Evolutionary conservation across 169 alveolate species (phyloP).

Genomic region (Plasmodium vivax): DNA sequence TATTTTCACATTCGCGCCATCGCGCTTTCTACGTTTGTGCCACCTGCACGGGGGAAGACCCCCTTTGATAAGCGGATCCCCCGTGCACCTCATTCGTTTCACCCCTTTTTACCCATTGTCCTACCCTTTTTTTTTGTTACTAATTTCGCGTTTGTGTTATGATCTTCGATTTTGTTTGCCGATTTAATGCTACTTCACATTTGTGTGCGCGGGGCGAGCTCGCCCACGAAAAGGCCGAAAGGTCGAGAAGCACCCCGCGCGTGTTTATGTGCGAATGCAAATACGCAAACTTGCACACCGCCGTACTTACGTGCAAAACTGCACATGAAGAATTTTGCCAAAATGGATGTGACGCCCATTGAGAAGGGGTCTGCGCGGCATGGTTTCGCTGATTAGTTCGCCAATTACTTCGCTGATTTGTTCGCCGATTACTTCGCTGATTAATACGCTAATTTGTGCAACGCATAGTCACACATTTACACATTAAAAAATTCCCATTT

Average conservation of each 20-base stretch:
- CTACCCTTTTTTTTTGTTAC: not conserved
- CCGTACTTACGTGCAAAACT: not conserved
- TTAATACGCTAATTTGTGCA: not conserved
- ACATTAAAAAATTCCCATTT: not conserved
- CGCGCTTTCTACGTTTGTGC: not conserved
- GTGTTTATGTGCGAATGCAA: not conserved
- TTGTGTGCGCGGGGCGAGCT: not conserved
- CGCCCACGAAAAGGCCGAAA: not conserved
- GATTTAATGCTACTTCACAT: not conserved
- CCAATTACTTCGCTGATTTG: no score
- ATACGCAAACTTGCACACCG: not conserved
- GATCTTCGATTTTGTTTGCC: not conserved
- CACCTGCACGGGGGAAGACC: not conserved
- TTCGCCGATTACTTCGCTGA: no score
- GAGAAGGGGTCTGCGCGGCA: not conserved
- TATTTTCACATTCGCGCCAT: no score
- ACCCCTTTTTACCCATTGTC: not conserved
- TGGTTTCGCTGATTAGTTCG: no score
- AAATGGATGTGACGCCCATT: not conserved
- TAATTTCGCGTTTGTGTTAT: not conserved
- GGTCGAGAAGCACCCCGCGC: not conserved
- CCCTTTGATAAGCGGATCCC: not conserved
- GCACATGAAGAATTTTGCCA: not conserved
- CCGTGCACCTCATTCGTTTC: not conserved
- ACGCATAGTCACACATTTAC: not conserved